phyloP scores from a whole-genome alignment of 2,329 filamentous ascomycete genomes.

The Fusarium verticillioides region DNA sequence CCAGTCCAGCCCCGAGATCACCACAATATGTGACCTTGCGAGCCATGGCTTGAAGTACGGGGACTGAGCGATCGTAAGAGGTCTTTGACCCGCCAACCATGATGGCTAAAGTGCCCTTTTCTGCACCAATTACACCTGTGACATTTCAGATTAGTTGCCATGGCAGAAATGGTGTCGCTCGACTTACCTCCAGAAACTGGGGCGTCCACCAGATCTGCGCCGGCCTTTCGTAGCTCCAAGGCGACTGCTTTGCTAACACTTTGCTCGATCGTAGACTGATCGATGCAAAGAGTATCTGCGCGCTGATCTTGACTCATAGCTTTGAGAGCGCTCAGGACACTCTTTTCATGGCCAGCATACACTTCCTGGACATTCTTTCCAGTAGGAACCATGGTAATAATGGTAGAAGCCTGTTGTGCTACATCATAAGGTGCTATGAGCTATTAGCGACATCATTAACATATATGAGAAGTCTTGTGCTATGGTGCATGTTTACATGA shows the following conservation, averaged over 20 bases:
- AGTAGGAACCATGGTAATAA: neutral
- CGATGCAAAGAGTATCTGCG: neutral
- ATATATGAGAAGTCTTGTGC: neutral
- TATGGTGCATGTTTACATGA: neutral
- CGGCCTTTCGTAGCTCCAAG: neutral
- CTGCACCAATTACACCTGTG: neutral
- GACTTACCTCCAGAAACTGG: neutral
- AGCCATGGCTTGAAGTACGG: neutral
- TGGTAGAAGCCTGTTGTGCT: neutral
- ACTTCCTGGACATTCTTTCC: neutral
- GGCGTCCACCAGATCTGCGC: neutral
- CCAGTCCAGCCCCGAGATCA: neutral
- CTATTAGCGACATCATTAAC: neutral
- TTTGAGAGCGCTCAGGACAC: neutral
- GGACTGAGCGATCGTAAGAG: neutral
- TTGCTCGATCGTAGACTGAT: neutral
- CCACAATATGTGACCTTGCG: neutral
- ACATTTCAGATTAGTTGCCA: neutral
- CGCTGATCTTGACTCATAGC: neutral
- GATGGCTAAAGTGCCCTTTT: neutral
- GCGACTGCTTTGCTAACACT: neutral
- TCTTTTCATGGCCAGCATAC: neutral
- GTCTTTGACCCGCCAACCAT: neutral
- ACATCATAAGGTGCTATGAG: neutral
- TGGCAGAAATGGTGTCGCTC: neutral